These are phyloP conservation scores for Endoconidiophora laricicola DNA, from an alignment of 2,329 filamentous ascomycete species.

Conservation along the genomic window DNA sequence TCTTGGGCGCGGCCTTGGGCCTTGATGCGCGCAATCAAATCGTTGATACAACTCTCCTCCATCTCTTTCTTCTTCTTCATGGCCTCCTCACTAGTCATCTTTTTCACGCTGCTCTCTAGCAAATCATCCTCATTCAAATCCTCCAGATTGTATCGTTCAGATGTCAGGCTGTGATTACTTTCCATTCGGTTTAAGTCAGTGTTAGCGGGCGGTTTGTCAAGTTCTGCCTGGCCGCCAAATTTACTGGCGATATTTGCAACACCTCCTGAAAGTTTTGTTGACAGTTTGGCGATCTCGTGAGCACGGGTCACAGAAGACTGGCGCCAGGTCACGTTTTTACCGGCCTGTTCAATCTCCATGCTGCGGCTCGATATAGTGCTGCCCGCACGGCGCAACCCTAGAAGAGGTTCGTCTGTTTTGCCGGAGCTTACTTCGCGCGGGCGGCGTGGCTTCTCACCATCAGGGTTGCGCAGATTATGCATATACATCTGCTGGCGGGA, in stretches of 20 bases:
- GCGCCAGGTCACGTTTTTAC: conserved; percentile 3
- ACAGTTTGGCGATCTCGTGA: conserved; percentile 16
- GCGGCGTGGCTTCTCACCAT: neutral
- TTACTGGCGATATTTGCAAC: conserved; percentile 22
- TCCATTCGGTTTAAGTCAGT: neutral
- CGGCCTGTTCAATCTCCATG: conserved; percentile 7
- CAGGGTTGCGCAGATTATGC: conserved; percentile 5
- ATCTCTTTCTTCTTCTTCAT: conserved; percentile 13
- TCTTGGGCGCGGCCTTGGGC: conserved; percentile 4
- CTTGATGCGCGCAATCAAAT: conserved; percentile 9
- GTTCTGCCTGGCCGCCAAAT: conserved; percentile 17
- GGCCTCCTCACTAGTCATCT: conserved; percentile 14
- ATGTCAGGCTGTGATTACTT: conserved; percentile 3
- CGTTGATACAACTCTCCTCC: conserved; percentile 9
- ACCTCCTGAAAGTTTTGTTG: conserved; percentile 18
- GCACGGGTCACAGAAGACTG: conserved; percentile 8
- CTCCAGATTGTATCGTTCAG: conserved; percentile 1
- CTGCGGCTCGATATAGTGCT: conserved; percentile 8
- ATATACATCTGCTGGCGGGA: conserved; percentile 6
- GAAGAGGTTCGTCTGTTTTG: neutral
- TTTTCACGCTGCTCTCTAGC: conserved; percentile 1
- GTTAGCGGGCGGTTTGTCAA: neutral
- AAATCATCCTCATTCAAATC: neutral
- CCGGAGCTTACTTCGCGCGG: neutral
- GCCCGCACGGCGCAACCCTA: conserved; percentile 1